Conservation (phyloP, 176 grass and related monocot species). For the Saccharum officinarum region DNA sequence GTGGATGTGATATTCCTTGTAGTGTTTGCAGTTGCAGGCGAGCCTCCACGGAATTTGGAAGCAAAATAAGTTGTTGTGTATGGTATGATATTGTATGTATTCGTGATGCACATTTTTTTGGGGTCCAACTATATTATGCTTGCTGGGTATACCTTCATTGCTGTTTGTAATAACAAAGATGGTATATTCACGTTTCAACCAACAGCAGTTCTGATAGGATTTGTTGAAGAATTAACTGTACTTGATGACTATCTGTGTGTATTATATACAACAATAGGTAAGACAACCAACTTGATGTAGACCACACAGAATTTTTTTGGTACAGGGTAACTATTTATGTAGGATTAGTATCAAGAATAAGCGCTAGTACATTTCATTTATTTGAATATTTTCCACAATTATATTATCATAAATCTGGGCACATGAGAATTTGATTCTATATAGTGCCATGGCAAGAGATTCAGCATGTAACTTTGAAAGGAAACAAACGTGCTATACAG, state of each 20-base stretch:
- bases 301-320: background rate
- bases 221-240: background rate
- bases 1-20: background rate
- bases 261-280: background rate
- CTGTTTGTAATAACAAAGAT: background rate
- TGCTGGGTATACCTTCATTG: background rate
- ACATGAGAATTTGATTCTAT: background rate
- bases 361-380: background rate
- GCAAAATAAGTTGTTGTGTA: background rate
- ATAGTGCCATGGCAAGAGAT: background rate
- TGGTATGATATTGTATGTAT: constrained; percentile 9
- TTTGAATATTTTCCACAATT: background rate
- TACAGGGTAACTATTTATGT: background rate
- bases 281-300: background rate
- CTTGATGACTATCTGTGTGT: background rate
- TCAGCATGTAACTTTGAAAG: background rate
- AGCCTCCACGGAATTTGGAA: background rate
- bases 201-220: background rate
- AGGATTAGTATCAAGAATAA: background rate
- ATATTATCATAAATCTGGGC: background rate
- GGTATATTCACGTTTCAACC: background rate
- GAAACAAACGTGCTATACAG: background rate
- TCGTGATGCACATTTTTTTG: background rate
- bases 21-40: background rate
- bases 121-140: background rate